Evolutionary conservation across 2,329 filamentous ascomycete genomes (phyloP), one percentile per base, ranked within the genome.

Genomic region (Sclerotinia spermophila): DNA sequence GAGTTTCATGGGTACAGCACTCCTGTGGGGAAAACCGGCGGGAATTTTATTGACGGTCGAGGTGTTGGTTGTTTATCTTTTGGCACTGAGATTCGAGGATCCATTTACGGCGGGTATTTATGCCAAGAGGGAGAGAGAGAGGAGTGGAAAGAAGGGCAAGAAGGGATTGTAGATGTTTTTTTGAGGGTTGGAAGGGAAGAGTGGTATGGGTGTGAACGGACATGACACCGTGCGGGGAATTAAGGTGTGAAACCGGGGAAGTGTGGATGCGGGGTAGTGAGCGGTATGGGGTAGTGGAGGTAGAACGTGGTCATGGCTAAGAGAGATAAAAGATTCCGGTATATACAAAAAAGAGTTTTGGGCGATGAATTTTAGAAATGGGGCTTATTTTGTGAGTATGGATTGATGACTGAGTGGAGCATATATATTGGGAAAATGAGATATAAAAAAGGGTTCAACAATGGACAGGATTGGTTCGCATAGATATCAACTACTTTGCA

Each of bases 31-130:
- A 69, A 96, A 94, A 83, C 94, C 94, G 0, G 96, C 95, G 0
- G 96, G 96, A 1, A 76, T 98, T 51, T 78, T 95, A 66, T 81
- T 97, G 76, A 94, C 93, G 0, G 84, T 81, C 24, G 86, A 92
- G 83, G 94, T 97, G 21, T 87, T 91, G 75, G 78, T 90, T 38
- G 88, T 93, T 70, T 98, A 98, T 82, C 84, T 89, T 79, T 82
- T 97, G 73, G 95, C 95, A 17, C 85, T 97, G 79, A 84, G 85
- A 77, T 97, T 89, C 83, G 95, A 98, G 84, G 95, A 98, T 81
- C 95, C 95, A 6, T 99, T 98, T 82, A 99, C 96, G 10, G 88
- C 89, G 4, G 92, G 87, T 75, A 99, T 99, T 79, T 99, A 98
- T 81, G 91, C 90, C 75, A 96, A 96, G 88, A 86, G 92, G 72